Conservation (phyloP, 257 asterid species). For the Haberlea rhodopensis region DNA sequence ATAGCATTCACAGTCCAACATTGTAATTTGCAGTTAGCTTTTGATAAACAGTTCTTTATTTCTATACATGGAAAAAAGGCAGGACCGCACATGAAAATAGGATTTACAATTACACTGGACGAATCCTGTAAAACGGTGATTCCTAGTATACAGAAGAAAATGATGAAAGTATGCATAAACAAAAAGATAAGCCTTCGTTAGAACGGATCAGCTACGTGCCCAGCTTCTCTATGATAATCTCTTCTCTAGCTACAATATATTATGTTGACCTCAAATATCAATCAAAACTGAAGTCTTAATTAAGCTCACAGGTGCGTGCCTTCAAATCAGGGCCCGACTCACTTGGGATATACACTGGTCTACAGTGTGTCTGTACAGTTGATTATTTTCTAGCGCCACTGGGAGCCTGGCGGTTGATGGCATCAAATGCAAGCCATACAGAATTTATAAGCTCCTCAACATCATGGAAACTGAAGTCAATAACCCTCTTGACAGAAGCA, state of each 20-base stretch:
- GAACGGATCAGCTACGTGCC: conserved; percentile 23
- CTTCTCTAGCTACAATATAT: conserved; percentile 32
- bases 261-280: conserved; percentile 32
- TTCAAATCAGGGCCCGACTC: conserved; percentile 15
- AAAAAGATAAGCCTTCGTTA: conserved; percentile 19
- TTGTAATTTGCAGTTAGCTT: background rate
- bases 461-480: conserved; percentile 80
- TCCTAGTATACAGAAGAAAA: conserved; percentile 26
- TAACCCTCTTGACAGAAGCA: conserved; percentile 54
- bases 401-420: conserved; percentile 55
- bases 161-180: conserved; percentile 13
- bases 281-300: conserved; percentile 56
- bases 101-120: conserved; percentile 26
- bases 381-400: conserved; percentile 45
- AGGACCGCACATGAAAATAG: background rate
- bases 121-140: conserved; percentile 17
- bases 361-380: conserved; percentile 44
- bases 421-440: conserved; percentile 53
- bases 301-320: conserved; percentile 33
- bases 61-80: conserved; percentile 1
- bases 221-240: conserved; percentile 36
- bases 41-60: too few relatives aligned
- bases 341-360: conserved; percentile 26
- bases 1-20: background rate
- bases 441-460: conserved; percentile 60